These are phyloP conservation scores for Globisporangium sylvaticum DNA, from an alignment of 352 stramenopile genomes.

Conservation along the genomic window DNA sequence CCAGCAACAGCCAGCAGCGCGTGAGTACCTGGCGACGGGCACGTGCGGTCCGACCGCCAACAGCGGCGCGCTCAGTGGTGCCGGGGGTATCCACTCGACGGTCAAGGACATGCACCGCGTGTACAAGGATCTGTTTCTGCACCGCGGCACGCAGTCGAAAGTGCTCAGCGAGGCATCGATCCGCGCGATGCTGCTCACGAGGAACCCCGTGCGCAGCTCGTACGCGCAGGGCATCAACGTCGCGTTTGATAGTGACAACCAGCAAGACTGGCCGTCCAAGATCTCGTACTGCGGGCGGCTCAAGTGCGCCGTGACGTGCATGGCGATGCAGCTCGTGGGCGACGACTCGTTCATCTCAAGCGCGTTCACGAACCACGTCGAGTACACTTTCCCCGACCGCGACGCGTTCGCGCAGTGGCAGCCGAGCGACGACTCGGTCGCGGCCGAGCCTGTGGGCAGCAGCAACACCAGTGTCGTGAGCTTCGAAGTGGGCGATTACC, in stretches of 20 bases:
- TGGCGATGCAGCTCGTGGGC: conserved; percentile 43
- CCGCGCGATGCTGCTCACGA: conserved; percentile 34
- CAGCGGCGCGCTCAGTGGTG: conserved; percentile 25
- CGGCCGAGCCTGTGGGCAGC: not conserved
- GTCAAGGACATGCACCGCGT: conserved; percentile 55
- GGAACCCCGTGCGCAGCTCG: conserved; percentile 28
- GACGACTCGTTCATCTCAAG: conserved; percentile 38
- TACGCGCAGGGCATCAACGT: conserved; percentile 49
- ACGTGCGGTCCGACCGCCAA: conserved; percentile 42
- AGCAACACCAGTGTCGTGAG: not conserved
- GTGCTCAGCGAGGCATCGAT: conserved; percentile 41
- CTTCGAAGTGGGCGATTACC: conserved; percentile 7
- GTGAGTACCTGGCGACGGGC: conserved; percentile 32
- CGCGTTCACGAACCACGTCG: conserved; percentile 45
- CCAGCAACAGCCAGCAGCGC: not conserved
- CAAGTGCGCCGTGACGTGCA: conserved; percentile 49
- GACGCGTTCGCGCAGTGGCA: conserved; percentile 39
- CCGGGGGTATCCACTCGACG: conserved; percentile 42
- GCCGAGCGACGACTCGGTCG: conserved; percentile 12
- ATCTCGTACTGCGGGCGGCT: conserved; percentile 50
- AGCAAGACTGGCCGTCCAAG: conserved; percentile 28
- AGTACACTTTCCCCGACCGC: conserved; percentile 30
- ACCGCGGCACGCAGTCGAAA: conserved; percentile 34
- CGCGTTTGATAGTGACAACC: conserved; percentile 19
- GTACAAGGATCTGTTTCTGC: conserved; percentile 58